Evolutionary conservation across 2,329 filamentous ascomycete genomes (phyloP), one percentile per base, ranked within the genome.

Genomic region (Botrytis pseudocinerea): DNA sequence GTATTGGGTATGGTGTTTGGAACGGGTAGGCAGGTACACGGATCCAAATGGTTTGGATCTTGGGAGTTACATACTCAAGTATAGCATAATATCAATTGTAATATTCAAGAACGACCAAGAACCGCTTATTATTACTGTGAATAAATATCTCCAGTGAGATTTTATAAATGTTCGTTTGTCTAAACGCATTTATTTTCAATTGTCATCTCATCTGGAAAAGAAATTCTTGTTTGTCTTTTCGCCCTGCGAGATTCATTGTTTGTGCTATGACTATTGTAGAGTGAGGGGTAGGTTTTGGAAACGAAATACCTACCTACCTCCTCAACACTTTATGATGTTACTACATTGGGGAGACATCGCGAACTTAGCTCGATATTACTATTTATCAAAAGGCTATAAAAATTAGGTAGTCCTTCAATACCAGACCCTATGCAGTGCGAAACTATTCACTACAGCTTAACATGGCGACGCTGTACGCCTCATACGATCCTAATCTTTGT

Each of bases 31-130:
- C 1, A 54, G 48, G 48, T 54, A 69, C 25, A 18, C 25, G 8
- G 65, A 20, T 57, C 28, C 10, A 20, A 57, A 44, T 44, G 3
- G 25, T 16, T 32, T 32, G 9, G 46, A 22, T 22, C 10, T 6
- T 5, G 16, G 20, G 48, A 28, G 12, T 32, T 32, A 28, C 32
- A 7, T 59, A 42, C 20, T 54, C 48, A 25, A 54, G 2, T n/a
- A n/a, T 54, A 20, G 65, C 32, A 38, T 68, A 69, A 57, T 57
- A 18, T 69, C 65, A 57, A 69, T 42, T 69, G 7, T 59, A 42
- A 68, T 68, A 9, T 68, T 40, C 18, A 25, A 20, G 10, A 42
- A 32, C n/a, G 8, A 5, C 7, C 22, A n/a, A 46, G 40, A 2
- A 20, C n/a, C 22, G 25, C 25, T 40, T 28, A 35, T 32, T n/a